Evolutionary conservation across 805 yeast species (phyloP), one percentile per base, ranked within the genome.

Genomic region (Metschnikowia arizonensis): DNA sequence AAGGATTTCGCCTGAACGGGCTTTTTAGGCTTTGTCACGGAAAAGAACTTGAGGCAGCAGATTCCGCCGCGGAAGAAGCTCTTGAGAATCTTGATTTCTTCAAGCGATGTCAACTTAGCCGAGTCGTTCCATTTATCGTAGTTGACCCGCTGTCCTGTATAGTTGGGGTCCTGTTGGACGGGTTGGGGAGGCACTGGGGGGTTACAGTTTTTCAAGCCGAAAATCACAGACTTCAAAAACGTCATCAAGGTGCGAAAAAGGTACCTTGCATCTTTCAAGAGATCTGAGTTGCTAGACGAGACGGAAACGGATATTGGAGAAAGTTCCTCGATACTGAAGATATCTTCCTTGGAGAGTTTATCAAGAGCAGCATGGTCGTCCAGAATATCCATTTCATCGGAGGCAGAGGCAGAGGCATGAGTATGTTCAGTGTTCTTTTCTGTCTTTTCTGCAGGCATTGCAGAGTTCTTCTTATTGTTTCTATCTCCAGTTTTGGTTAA

Each of bases 171-270:
- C 23, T 39, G 42, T 5, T 63, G 58, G 6, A 67, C 55, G 10
- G 75, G 74, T 47, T 68, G 75, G 5, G 74, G 72, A 4, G 76
- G 76, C 1, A 66, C 71, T 1, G 91, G 85, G 1, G 97, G 95
- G 59, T 90, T 91, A 61, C 96, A 89, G 42, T 82, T 82, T 60
- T 88, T 89, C 53, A 95, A 71, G 3, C 96, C 96, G 63, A 83
- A 87, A 57, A 91, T 85, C 34, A 89, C 85, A 0, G 97, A 87
- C 61, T 90, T 88, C 57, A 93, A 70, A 60, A 93, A 93, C 4
- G 90, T 85, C 83, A 93, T 79, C 44, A 95, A 68, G 4, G 96
- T 89, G 52, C 91, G 79, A 76, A 89, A 88, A 25, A 93, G 68
- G 56, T 86, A 87, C 35, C 95, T 78, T 1, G 97, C 91, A 60